Evolutionary conservation across 225 moss, liverwort and hornwort species (phyloP).

Genomic region (Antitrichia curtipendula): DNA sequence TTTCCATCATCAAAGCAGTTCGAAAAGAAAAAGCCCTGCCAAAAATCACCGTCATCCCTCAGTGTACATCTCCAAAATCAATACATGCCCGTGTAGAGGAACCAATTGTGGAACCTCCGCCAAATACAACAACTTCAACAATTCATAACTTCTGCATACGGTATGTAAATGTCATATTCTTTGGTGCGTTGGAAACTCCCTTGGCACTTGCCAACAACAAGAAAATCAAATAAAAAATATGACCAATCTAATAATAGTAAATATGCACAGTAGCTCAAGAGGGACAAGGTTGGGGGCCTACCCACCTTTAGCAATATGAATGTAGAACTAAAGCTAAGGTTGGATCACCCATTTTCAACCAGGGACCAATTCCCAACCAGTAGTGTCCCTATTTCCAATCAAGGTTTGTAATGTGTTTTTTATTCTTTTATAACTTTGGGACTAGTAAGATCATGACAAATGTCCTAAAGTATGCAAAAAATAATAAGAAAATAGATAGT

Average conservation of each 20-base stretch:
- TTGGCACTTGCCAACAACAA: not conserved
- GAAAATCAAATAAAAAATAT: not conserved
- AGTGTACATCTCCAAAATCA: not conserved
- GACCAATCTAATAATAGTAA: not conserved
- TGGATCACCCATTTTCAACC: too few species aligned
- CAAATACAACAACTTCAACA: not conserved
- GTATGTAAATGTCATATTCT: rapidly evolving
- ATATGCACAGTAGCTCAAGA: too few species aligned
- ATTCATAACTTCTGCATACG: not conserved
- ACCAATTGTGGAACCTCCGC: not conserved
- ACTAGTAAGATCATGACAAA: too few species aligned
- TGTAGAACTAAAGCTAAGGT: too few species aligned
- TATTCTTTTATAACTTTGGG: too few species aligned
- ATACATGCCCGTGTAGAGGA: not conserved
- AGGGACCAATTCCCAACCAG: too few species aligned
- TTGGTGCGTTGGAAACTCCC: not conserved
- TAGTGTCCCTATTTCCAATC: too few species aligned
- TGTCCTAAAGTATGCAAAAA: too few species aligned
- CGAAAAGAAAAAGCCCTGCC: not conserved
- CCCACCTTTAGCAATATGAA: not conserved
- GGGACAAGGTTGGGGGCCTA: too few species aligned
- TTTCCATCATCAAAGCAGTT: not conserved
- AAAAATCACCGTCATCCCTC: not conserved
- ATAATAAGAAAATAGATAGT: too few species aligned
- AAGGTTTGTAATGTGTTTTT: too few species aligned